A percentile compares a stretch with the other conserved stretches of the same genome.
Conservation (phyloP, 1,284 basidiomycete genomes). For the Melampsora americana region DNA sequence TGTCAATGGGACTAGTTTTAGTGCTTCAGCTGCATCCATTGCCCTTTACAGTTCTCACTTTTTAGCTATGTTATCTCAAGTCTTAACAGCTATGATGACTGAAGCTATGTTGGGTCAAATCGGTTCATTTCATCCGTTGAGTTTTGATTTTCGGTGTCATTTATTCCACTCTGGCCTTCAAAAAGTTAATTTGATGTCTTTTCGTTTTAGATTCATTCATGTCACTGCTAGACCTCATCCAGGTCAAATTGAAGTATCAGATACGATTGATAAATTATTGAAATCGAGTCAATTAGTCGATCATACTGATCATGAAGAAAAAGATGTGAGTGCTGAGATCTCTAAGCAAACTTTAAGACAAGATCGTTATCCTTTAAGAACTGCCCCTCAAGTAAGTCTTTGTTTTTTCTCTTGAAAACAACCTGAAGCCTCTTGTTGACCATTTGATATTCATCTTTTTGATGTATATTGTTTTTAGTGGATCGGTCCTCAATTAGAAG, state of each 20-base stretch:
- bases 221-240: constrained; percentile 74
- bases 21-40: constrained; percentile 58
- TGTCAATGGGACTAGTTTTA: constrained; percentile 79
- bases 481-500: constrained; percentile 79
- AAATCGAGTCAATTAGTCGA: constrained; percentile 68
- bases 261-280: constrained; percentile 66
- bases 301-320: constrained; percentile 63
- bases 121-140: constrained; percentile 65
- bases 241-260: constrained; percentile 74
- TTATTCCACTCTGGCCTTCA: neutral
- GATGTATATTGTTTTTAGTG: constrained; percentile 56
- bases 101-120: constrained; percentile 73
- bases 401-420: neutral
- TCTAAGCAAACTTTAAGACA: constrained; percentile 65
- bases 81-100: constrained; percentile 78
- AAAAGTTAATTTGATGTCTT: neutral
- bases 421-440: neutral
- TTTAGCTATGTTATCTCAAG: constrained; percentile 68
- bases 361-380: constrained; percentile 74
- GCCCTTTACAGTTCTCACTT: constrained; percentile 69
- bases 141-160: neutral
- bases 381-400: constrained; percentile 65
- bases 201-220: constrained; percentile 64
- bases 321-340: constrained; percentile 64
- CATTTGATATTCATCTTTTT: neutral